Conservation (phyloP, 768 basidiomycete species). For the Boletus pseudo-olivaceus region DNA sequence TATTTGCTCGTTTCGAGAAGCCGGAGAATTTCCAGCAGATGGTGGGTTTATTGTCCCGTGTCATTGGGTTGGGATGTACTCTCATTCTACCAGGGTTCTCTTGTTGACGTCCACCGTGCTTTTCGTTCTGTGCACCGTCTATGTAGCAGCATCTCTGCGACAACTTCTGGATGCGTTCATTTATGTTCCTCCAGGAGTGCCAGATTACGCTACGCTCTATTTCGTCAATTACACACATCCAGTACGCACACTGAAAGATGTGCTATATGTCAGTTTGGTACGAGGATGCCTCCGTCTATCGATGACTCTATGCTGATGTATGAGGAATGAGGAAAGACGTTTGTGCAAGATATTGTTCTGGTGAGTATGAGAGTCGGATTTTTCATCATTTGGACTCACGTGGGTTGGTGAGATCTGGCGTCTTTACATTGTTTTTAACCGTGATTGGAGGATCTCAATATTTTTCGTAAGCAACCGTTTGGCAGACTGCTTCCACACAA, state of each 20-base stretch:
- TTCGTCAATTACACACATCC: constrained; percentile 9
- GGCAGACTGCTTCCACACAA: neutral
- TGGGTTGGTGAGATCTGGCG: constrained; percentile 17
- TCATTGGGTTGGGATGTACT: neutral
- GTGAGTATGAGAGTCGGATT: neutral
- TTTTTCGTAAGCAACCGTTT: constrained; percentile 12
- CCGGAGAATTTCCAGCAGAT: neutral
- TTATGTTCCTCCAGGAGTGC: constrained; percentile 3
- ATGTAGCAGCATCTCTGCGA: constrained; percentile 13
- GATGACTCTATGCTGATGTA: neutral
- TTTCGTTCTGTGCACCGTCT: constrained; percentile 8
- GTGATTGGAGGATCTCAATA: constrained; percentile 18
- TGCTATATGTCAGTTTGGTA: constrained; percentile 15
- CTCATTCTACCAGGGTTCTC: constrained; percentile 8
- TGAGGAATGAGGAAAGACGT: neutral
- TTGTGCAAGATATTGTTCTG: constrained; percentile 17
- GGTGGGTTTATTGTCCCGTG: neutral
- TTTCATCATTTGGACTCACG: neutral
- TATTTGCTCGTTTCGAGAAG: constrained; percentile 7
- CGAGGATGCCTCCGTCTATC: neutral
- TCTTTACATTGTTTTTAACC: constrained; percentile 20
- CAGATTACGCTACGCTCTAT: constrained; percentile 11
- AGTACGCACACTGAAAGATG: constrained; percentile 13
- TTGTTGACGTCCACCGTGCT: constrained; percentile 11
- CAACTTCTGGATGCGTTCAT: constrained; percentile 18